These are phyloP conservation scores for Imleria badia DNA, from an alignment of 768 basidiomycete genomes.

Conservation along the genomic window DNA sequence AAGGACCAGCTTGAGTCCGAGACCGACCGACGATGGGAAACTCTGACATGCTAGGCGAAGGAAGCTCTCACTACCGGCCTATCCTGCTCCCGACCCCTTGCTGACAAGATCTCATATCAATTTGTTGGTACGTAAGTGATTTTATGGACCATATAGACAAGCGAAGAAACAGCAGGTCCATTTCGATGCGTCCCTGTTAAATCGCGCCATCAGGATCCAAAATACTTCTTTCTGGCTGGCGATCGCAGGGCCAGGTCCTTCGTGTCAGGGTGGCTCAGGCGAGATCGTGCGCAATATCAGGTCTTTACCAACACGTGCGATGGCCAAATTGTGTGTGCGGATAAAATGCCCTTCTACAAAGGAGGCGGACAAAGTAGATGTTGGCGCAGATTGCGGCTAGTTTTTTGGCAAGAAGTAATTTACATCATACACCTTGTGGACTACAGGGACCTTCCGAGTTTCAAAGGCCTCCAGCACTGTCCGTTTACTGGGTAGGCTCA, in stretches of 20 bases:
- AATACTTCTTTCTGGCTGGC: too few species aligned
- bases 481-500: constrained; percentile 31
- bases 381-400: neutral
- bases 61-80: neutral
- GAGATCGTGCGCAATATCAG: too few species aligned
- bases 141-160: too few species aligned
- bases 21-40: constrained; percentile 11
- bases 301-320: too few species aligned
- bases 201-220: too few species aligned
- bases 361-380: too few species aligned
- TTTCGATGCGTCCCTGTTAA: too few species aligned
- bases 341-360: neutral
- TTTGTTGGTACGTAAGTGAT: neutral
- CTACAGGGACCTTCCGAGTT: neutral
- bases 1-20: constrained; percentile 1
- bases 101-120: neutral
- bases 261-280: neutral
- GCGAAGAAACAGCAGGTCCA: neutral
- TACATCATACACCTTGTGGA: constrained; percentile 14
- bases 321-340: too few species aligned
- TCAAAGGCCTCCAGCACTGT: neutral
- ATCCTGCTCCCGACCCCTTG: neutral
- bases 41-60: neutral
- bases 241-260: too few species aligned
- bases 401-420: constrained; percentile 12